Percentiles rank a stretch among this genome's conserved stretches.
Conservation (phyloP, 1,284 basidiomycete species). For the Ceratobasidium sp. region DNA sequence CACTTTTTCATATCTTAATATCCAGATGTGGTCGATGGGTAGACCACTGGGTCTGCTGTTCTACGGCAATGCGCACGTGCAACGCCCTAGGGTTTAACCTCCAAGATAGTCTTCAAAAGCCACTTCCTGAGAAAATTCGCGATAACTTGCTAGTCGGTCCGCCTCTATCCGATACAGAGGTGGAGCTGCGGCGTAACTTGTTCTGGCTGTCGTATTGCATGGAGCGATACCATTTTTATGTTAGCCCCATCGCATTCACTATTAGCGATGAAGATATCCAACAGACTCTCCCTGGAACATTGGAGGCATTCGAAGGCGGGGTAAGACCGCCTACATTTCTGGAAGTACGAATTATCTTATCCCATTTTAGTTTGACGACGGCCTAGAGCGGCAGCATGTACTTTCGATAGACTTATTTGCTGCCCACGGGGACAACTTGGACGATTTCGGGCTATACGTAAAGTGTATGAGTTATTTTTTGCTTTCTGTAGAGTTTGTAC, state of each 20-base stretch:
- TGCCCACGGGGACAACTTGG: slow-evolving; percentile 13
- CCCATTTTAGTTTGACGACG: slow-evolving; percentile 21
- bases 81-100: slow-evolving; percentile 26
- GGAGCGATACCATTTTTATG: slow-evolving; percentile 18
- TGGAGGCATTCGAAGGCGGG: slow-evolving; percentile 33
- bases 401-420: slow-evolving; percentile 30
- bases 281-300: slow-evolving; percentile 45
- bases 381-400: slow-evolving; percentile 27
- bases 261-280: slow-evolving; percentile 48
- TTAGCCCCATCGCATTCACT: neutral
- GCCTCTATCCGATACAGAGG: slow-evolving; percentile 19
- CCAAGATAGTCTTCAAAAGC: slow-evolving; percentile 12
- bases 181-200: slow-evolving; percentile 40
- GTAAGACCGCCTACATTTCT: slow-evolving; percentile 15
- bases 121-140: slow-evolving; percentile 19
- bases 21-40: slow-evolving; percentile 30
- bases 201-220: slow-evolving; percentile 43
- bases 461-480: slow-evolving; percentile 22
- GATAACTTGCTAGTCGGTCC: slow-evolving; percentile 15
- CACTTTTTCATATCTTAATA: neutral
- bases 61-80: neutral
- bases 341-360: neutral
- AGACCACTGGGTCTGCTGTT: slow-evolving; percentile 11
- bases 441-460: slow-evolving; percentile 35
- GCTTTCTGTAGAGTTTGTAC: too few relatives aligned